Percentiles rank a stretch among this genome's conserved stretches.
Conservation (phyloP, 2,329 filamentous ascomycete genomes). For the Alternaria panax region DNA sequence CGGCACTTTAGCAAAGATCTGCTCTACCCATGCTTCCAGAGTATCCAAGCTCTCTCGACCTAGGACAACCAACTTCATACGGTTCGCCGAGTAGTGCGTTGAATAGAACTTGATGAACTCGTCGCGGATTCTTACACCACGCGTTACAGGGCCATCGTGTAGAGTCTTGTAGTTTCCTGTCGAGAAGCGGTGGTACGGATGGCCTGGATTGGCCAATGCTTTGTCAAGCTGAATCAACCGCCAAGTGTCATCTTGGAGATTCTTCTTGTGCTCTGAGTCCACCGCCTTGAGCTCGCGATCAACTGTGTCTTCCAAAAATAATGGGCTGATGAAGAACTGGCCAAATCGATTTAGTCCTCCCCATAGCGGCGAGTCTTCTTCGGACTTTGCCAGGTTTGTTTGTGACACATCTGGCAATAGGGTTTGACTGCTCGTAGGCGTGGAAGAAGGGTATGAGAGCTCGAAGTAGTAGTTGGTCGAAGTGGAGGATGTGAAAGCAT, state of each 20-base stretch:
- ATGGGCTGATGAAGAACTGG: constrained; percentile 88
- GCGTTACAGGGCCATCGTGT: constrained; percentile 79
- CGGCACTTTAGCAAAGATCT: constrained; percentile 80
- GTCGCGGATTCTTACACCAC: constrained; percentile 83
- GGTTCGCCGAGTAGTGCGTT: constrained; percentile 89
- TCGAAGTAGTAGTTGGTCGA: constrained; percentile 99
- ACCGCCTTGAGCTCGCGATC: constrained; percentile 89
- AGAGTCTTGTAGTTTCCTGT: constrained; percentile 88
- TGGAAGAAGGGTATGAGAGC: constrained; percentile 77
- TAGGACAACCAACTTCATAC: constrained; percentile 89
- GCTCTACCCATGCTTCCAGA: constrained; percentile 83
- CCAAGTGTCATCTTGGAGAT: constrained; percentile 89
- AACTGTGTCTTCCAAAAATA: constrained; percentile 84
- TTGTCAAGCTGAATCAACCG: constrained; percentile 87
- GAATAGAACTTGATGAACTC: constrained; percentile 94
- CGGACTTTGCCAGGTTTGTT: constrained; percentile 45
- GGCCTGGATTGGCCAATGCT: constrained; percentile 82
- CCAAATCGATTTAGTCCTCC: constrained; percentile 90
- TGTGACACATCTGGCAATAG: constrained; percentile 49
- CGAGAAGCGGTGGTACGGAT: constrained; percentile 90
- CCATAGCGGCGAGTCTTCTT: constrained; percentile 68
- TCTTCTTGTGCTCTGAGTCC: constrained; percentile 98
- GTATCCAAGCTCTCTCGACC: constrained; percentile 83
- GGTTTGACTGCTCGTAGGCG: constrained; percentile 59
- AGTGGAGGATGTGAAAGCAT: constrained; percentile 91